phyloP scores from a whole-genome alignment of 306 rosid genomes.

The Cucumis cinereus region DNA sequence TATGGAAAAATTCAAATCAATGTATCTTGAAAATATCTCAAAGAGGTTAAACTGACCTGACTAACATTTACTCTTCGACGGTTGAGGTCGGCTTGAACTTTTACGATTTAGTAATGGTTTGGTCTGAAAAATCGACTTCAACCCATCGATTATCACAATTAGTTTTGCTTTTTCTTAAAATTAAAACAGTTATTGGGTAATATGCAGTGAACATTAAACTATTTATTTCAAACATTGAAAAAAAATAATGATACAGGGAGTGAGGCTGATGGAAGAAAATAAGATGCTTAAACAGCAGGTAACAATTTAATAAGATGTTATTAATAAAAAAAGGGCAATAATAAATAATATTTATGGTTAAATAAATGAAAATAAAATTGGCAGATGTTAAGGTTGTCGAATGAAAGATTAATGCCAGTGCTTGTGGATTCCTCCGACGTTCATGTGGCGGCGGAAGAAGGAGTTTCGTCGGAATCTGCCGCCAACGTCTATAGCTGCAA shows the following conservation, averaged over 20 bases:
- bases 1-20: no score
- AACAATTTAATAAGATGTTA: background rate
- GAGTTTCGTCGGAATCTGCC: slow-evolving; percentile 23
- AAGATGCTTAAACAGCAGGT: slow-evolving; percentile 20
- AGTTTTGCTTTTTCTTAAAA: no score
- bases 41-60: no score
- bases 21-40: no score
- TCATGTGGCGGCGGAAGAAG: slow-evolving; percentile 9
- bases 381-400: slow-evolving; percentile 18
- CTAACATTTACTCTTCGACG: no score
- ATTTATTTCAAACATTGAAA: background rate
- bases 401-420: background rate
- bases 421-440: slow-evolving; percentile 5
- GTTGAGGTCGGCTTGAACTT: no score
- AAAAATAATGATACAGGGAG: slow-evolving; percentile 9
- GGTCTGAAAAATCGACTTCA: no score
- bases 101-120: no score
- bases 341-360: background rate
- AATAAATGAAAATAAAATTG: background rate
- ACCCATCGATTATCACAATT: no score
- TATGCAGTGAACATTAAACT: no score
- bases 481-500: slow-evolving; percentile 16
- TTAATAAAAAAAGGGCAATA: no score
- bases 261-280: slow-evolving; percentile 16
- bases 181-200: no score